These are phyloP conservation scores for Citrullus mucosospermus DNA, from an alignment of 306 rosid species.

Conservation along the genomic window DNA sequence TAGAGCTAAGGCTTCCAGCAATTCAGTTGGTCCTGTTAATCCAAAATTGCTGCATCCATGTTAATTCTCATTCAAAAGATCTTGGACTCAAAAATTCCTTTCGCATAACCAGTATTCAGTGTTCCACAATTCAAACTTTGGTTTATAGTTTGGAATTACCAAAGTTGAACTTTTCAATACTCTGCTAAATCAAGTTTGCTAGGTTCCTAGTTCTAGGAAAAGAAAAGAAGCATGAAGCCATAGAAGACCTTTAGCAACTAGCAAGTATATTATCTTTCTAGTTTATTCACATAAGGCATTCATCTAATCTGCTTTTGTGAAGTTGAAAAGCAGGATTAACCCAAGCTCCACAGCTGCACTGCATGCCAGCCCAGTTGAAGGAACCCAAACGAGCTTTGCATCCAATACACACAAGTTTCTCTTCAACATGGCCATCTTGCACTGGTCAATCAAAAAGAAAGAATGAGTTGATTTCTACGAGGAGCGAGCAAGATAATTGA, in stretches of 20 bases:
- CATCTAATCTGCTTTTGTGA: slow-evolving; percentile 66
- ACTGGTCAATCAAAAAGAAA: slow-evolving; percentile 26
- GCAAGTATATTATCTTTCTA: background rate
- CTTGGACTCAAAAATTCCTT: background rate
- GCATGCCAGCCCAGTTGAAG: slow-evolving; percentile 90
- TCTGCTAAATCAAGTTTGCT: background rate
- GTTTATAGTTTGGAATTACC: background rate
- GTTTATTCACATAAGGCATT: slow-evolving; percentile 26
- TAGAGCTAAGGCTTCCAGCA: too few relatives aligned
- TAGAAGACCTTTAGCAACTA: background rate
- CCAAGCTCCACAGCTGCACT: slow-evolving; percentile 88
- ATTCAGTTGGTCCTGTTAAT: too few relatives aligned
- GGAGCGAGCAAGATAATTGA: background rate
- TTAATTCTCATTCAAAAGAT: background rate
- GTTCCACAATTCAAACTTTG: background rate
- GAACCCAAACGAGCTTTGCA: slow-evolving; percentile 77
- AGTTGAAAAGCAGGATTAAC: slow-evolving; percentile 79
- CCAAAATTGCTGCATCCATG: too few relatives aligned
- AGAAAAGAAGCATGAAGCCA: background rate
- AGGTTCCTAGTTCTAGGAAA: background rate
- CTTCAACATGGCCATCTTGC: slow-evolving; percentile 71
- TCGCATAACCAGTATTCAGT: background rate
- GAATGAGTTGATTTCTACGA: background rate
- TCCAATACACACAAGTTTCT: slow-evolving; percentile 56
- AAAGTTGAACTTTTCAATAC: background rate